Evolutionary conservation across 495 filamentous ascomycete species (phyloP), one percentile per base, ranked within the genome.

Genomic region (Jackrogersella minutella): DNA sequence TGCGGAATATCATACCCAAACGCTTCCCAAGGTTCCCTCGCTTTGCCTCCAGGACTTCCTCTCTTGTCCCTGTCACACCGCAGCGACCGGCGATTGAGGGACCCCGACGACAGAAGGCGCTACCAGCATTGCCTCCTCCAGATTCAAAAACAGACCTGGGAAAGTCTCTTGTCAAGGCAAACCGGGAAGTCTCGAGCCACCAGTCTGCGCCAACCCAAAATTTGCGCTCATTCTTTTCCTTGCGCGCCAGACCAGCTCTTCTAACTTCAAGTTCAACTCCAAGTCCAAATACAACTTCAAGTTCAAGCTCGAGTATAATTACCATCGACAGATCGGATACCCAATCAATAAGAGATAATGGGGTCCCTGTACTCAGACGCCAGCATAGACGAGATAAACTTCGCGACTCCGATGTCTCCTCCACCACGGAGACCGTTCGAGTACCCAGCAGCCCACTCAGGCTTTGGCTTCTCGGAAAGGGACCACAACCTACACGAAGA

Each of bases 361-460:
- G 66, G 69, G 10, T 46, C 41, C 41, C 56, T 68, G 22, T 63
- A 57, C 67, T 73, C 70, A 46, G 72, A 73, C 19, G 64, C 61
- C 63, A 73, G 72, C 49, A 61, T 69, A 49, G 72, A 73, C 72
- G 72, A 74, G 36, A 61, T 37, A 66, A 71, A 93, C 80, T 92
- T 92, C 83, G 89, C 89, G 64, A 80, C 75, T 49, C 72, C 78
- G 68, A 75, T 72, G 75, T 64, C 77, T 60, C 70, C 73, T 50
- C 64, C 58, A 36, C 62, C 17, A 43, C 65, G 68, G 68, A 70
- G 50, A 84, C 84, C 84, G 69, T 86, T 87, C 69, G 81, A 80
- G 37, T 78, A 90, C 55, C 91, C 89, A 13, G 89, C 88, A 22
- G 85, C 90, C 73, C 90, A 91, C 78, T 93, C 90, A 44, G 91